Conservation (phyloP, 805 yeast genomes). For the Hanseniaspora meyeri region DNA sequence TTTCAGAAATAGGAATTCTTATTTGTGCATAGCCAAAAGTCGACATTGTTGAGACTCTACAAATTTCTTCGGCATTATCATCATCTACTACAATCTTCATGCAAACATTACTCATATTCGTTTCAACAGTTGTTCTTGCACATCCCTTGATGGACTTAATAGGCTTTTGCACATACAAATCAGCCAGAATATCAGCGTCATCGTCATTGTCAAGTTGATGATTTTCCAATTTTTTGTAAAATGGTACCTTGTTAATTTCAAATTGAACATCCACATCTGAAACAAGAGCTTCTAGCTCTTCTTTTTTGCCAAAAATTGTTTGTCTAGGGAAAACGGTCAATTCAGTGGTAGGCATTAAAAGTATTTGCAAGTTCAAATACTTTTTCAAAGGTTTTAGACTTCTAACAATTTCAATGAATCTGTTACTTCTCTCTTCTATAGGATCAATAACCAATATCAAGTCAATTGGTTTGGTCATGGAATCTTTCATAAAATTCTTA, state of each 20-base stretch:
- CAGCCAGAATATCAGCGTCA: constrained; percentile 29
- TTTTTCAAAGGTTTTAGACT: constrained; percentile 16
- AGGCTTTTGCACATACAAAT: constrained; percentile 52
- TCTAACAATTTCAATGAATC: constrained; percentile 38
- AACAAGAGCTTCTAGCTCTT: constrained; percentile 26
- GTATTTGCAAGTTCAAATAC: constrained; percentile 41
- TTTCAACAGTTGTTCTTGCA: constrained; percentile 23
- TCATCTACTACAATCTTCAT: constrained; percentile 31
- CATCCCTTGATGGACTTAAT: constrained; percentile 15
- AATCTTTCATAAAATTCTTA: constrained; percentile 19
- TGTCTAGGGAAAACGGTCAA: constrained; percentile 37
- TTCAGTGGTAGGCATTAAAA: constrained; percentile 45
- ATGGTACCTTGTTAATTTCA: constrained; percentile 28
- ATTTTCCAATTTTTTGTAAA: constrained; percentile 32
- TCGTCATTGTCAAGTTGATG: constrained; percentile 16
- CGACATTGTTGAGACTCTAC: constrained; percentile 63
- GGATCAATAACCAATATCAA: constrained; percentile 61
- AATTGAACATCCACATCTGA: constrained; percentile 18
- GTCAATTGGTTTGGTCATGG: constrained; percentile 34
- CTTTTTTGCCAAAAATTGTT: constrained; percentile 45
- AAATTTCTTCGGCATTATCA: constrained; percentile 18
- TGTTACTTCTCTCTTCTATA: constrained; percentile 54
- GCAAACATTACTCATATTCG: constrained; percentile 38
- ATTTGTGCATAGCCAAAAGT: constrained; percentile 78
- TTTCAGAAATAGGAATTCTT: constrained; percentile 22